These are phyloP conservation scores for Stagonosporopsis chrysanthemi DNA, from an alignment of 2,329 filamentous ascomycete species.

Conservation along the genomic window DNA sequence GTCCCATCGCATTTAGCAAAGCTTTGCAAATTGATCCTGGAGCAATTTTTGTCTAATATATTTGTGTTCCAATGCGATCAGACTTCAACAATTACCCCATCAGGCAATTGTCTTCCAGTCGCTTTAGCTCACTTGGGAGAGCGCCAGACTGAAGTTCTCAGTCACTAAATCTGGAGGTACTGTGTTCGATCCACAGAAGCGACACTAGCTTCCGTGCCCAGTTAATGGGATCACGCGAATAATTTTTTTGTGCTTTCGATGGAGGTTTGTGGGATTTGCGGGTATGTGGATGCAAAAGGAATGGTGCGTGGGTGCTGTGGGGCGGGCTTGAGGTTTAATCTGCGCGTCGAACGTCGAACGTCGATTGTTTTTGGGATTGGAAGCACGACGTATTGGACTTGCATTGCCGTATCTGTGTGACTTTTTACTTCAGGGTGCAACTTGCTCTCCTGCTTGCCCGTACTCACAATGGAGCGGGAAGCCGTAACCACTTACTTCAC, in stretches of 20 bases:
- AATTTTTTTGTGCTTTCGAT: conserved; percentile 10
- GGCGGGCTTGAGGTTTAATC: not conserved
- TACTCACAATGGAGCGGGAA: too few species aligned
- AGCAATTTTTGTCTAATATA: not conserved
- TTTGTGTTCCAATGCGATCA: not conserved
- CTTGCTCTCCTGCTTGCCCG: too few species aligned
- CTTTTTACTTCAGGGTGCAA: too few species aligned
- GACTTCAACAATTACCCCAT: conserved; percentile 21
- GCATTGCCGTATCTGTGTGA: too few species aligned
- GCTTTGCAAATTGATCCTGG: too few species aligned
- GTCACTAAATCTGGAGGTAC: conserved; percentile 25
- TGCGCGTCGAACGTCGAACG: too few species aligned
- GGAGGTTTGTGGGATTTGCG: not conserved
- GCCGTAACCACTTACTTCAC: too few species aligned
- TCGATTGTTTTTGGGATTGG: too few species aligned
- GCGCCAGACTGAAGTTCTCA: conserved; percentile 24
- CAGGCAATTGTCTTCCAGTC: conserved; percentile 19
- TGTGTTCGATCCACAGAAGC: conserved; percentile 24
- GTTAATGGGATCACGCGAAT: conserved; percentile 13
- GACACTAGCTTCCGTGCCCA: conserved; percentile 21
- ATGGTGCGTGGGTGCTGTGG: not conserved
- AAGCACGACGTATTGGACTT: too few species aligned
- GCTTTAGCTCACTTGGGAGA: conserved; percentile 26
- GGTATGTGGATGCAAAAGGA: not conserved
- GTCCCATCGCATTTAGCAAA: too few species aligned